Evolutionary conservation across 371 early-diverging fungal species (phyloP).

Genomic region (Coelomomyces lativittatus): DNA sequence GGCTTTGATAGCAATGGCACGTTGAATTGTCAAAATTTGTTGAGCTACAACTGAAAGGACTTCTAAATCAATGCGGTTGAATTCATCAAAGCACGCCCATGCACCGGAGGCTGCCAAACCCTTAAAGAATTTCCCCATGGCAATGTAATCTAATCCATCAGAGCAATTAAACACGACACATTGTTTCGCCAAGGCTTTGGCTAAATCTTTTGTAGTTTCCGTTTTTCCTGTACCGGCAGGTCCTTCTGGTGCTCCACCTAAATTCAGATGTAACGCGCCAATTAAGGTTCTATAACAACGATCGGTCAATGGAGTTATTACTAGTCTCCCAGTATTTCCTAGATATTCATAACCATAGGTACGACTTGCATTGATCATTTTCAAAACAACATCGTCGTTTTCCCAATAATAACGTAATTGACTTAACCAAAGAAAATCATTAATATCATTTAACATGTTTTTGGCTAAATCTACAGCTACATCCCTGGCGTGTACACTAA

Average conservation of each 20-base stretch:
- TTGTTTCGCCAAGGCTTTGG: conserved; percentile 39
- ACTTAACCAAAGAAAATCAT: conserved; percentile 42
- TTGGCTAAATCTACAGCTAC: conserved; percentile 26
- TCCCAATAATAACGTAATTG: conserved; percentile 44
- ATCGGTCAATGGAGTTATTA: conserved; percentile 33
- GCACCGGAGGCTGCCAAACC: conserved; percentile 32
- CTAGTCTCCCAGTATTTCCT: conserved; percentile 33
- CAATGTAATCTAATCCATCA: conserved; percentile 36
- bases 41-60: conserved; percentile 34
- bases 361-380: conserved; percentile 36
- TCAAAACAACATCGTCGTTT: conserved; percentile 12
- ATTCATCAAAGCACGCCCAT: conserved; percentile 47
- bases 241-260: conserved; percentile 44
- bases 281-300: conserved; percentile 29
- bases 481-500: conserved; percentile 36
- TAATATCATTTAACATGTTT: conserved; percentile 11
- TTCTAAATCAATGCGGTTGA: conserved; percentile 41
- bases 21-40: conserved; percentile 36
- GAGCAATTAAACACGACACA: conserved; percentile 46
- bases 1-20: conserved; percentile 21
- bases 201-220: conserved; percentile 39
- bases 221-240: conserved; percentile 40
- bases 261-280: conserved; percentile 36
- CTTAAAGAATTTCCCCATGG: conserved; percentile 46
- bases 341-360: conserved; percentile 33